phyloP scores from a whole-genome alignment of 345 rosid genomes.

The Camelina sativa region DNA sequence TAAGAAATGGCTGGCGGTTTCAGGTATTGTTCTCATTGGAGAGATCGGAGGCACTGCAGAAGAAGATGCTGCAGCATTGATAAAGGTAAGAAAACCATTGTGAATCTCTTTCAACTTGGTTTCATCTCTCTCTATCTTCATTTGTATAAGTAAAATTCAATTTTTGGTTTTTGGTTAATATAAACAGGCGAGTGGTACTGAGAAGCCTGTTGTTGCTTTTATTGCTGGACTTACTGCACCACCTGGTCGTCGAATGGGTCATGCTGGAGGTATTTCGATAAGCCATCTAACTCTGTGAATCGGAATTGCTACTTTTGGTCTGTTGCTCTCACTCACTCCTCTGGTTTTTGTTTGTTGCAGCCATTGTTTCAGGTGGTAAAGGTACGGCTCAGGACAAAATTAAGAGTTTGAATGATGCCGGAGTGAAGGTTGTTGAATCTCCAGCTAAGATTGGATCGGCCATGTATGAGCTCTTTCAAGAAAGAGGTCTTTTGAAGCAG shows the following conservation, averaged over 20 bases:
- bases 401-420: constrained; percentile 83
- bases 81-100: constrained; percentile 57
- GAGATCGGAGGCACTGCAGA: constrained; percentile 99
- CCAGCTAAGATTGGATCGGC: constrained; percentile 93
- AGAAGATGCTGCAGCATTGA: constrained; percentile 95
- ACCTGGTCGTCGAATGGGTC: constrained; percentile 99
- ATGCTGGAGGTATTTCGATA: constrained; percentile 84
- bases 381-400: constrained; percentile 99
- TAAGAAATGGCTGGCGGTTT: constrained; percentile 32
- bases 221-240: constrained; percentile 99
- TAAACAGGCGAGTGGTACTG: constrained; percentile 91
- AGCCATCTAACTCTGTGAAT: neutral
- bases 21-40: constrained; percentile 93
- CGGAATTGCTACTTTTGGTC: neutral
- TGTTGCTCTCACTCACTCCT: constrained; percentile 17
- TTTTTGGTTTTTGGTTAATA: constrained; percentile 25
- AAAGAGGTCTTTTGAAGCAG: constrained; percentile 69
- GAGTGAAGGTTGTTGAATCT: constrained; percentile 92
- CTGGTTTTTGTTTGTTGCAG: constrained; percentile 50
- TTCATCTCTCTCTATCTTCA: constrained; percentile 18
- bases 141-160: neutral
- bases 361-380: constrained; percentile 96
- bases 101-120: constrained; percentile 9
- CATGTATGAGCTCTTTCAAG: constrained; percentile 79
- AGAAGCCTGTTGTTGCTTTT: constrained; percentile 95